Base-by-base conservation (phyloP, 1,284 basidiomycete genomes). In the Crucibulum cyathiforme region DNA sequence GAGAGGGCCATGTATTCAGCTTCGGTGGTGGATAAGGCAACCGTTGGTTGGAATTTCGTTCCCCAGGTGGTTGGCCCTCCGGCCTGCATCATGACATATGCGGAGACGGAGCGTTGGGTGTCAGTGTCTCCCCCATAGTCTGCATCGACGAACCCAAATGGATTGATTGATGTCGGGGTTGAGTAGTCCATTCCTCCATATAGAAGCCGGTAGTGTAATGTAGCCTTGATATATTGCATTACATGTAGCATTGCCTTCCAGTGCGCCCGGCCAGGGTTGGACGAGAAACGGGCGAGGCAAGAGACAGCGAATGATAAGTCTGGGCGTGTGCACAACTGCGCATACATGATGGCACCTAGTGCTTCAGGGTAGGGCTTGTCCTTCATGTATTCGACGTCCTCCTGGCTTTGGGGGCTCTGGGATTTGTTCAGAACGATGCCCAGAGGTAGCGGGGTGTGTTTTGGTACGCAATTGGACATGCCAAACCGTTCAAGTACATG, bases 1-100 rank as follows among this genome's bases (percentile, higher is more conserved):
- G 64, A 63, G 0, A 71, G 35, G 0, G 74, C 73, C 55, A 81
- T 74, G 59, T 80, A 81, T 55, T 82, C 76, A 0, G 77, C 75
- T 58, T 82, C 78, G 0, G 70, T 69, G 0, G 74, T 77, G 0
- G 74, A 81, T 2, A 67, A 50, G 1, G 79, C 71, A 7, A 79
- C 69, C 2, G 67, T 65, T 0, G 46, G 56, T 57, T 80, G 77
- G 1, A 60, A 59, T 54, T 76, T 72, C 0, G 69, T 65, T 41
- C 62, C 68, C 78, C 75, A 78, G 0, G 70, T 69, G 2, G 76
- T 62, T 1, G 74, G 64, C 36, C 70, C 72, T 1, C 72, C 68
- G 10, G 64, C 73, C 47, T 76, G 67, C 3, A 68, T 59, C 31
- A 75, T 73, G 0, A 76, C 53, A 56, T 77, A 71, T 3, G 74